Conservation (phyloP, 768 basidiomycete genomes). For the Amanita phalloides region DNA sequence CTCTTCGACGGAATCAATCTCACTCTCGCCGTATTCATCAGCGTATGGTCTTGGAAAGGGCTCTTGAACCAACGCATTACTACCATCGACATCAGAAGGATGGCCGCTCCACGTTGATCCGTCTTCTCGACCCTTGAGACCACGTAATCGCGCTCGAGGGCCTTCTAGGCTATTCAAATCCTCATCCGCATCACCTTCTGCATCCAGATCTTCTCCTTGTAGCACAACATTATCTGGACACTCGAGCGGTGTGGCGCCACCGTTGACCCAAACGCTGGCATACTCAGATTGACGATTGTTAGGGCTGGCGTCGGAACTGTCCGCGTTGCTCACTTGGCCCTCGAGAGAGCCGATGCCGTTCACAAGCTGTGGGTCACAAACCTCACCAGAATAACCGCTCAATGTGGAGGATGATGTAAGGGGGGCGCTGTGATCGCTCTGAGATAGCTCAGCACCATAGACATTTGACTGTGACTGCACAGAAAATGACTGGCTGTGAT, state of each 20-base stretch:
- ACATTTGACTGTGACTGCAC: background rate
- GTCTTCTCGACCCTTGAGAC: slow-evolving; percentile 6
- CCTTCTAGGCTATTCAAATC: slow-evolving; percentile 6
- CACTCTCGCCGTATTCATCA: slow-evolving; percentile 6
- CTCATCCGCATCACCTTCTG: slow-evolving; percentile 16
- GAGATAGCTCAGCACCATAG: slow-evolving; percentile 1
- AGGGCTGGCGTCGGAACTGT: background rate
- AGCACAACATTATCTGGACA: slow-evolving; percentile 7
- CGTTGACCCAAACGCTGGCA: slow-evolving; percentile 4
- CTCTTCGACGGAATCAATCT: slow-evolving; percentile 6
- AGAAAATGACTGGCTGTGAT: slow-evolving; percentile 1
- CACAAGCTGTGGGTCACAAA: slow-evolving; percentile 3
- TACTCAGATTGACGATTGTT: slow-evolving; percentile 1
- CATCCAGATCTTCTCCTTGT: slow-evolving; percentile 16
- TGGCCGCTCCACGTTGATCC: slow-evolving; percentile 2
- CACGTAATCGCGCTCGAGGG: slow-evolving; percentile 3
- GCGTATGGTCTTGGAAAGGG: background rate
- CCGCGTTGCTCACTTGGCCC: background rate
- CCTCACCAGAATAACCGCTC: background rate
- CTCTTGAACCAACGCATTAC: slow-evolving; percentile 5
- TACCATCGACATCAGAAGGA: slow-evolving; percentile 5
- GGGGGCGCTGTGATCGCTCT: background rate
- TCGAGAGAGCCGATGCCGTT: slow-evolving; percentile 3
- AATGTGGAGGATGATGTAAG: slow-evolving; percentile 2
- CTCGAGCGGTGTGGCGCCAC: background rate